Evolutionary conservation across 75 land plant species (phyloP), one percentile per base, ranked within the genome.

Genomic region (Ceratopteris richardii): DNA sequence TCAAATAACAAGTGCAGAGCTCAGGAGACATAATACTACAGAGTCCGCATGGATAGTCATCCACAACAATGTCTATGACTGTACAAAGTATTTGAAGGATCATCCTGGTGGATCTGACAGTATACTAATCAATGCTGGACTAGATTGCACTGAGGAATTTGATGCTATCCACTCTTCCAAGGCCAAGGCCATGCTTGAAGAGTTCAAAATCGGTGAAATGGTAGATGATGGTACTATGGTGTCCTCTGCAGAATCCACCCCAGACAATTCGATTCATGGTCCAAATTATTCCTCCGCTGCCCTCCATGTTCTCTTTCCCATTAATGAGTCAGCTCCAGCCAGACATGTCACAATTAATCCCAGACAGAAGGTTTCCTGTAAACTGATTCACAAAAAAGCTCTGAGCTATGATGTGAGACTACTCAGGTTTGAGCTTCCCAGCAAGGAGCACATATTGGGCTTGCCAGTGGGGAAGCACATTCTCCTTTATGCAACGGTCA

Each of bases 101-200:
- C 98, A 93, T 40, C 98, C 98, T 85, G n/a, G n/a, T n/a, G n/a
- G n/a, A n/a, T n/a, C n/a, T n/a, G n/a, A n/a, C n/a, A n/a, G n/a
- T n/a, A n/a, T 93, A 39, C 76, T 89, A 17, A 85, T 89, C 74
- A 93, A 88, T 50, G 98, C 90, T 18, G 98, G 98, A n/a, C 66
- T 69, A 0, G 98, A 93, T 44, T 80, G 90, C 67, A 85, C 98
- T 17, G 98, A 93, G 31, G 98, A 93, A 56, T 93, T 93, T 56
- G 98, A 93, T 19, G 85, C 96, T 41, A 93, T 93, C 21, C 98
- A 93, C 73, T 93, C 98, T 0, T 77, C 72, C 65, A 85, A 85
- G 52, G 98, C 90, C 46, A 82, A 89, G 61, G 64, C 79, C 25
- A 54, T 93, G 58, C 75, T 93, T 25, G 90, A 85, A 50, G 89